A percentile compares a stretch with the other conserved stretches of the same genome.
These are phyloP conservation scores for Taxillus chinensis DNA, from an alignment of 164 flowering plant genomes.

Conservation along the genomic window DNA sequence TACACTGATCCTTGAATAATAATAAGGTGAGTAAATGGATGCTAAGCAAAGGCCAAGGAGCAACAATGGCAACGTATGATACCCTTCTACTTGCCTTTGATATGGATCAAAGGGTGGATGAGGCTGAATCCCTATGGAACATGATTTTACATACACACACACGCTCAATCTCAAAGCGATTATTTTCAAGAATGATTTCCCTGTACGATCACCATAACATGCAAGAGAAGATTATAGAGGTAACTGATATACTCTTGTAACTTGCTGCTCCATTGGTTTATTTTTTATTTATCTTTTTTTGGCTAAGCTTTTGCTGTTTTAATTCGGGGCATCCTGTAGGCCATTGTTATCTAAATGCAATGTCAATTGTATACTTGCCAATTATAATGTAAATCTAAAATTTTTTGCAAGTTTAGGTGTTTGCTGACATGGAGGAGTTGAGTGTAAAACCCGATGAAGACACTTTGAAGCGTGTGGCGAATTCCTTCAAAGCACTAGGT, in stretches of 20 bases:
- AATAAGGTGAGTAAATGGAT: constrained; percentile 88
- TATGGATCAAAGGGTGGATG: constrained; percentile 73
- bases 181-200: constrained; percentile 88
- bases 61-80: constrained; percentile 93
- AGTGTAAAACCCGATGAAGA: constrained; percentile 88
- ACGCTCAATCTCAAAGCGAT: constrained; percentile 68
- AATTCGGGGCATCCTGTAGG: too few species aligned
- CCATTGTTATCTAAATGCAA: too few species aligned
- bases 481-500: constrained; percentile 53
- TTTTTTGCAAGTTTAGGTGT: constrained; percentile 37
- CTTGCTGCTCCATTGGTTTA: background rate
- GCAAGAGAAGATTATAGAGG: constrained; percentile 74
- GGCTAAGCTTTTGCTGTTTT: too few species aligned
- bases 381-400: too few species aligned
- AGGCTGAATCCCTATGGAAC: constrained; percentile 92
- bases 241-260: constrained; percentile 12
- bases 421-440: constrained; percentile 97
- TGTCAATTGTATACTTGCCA: too few species aligned
- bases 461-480: constrained; percentile 51
- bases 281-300: background rate
- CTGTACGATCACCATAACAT: constrained; percentile 76
- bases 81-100: constrained; percentile 84
- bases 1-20: background rate
- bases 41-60: constrained; percentile 94
- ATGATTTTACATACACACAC: constrained; percentile 74